A percentile compares a stretch with the other conserved stretches of the same genome.
phyloP scores from a whole-genome alignment of 306 rosid genomes.

The Calophaca sinica region DNA sequence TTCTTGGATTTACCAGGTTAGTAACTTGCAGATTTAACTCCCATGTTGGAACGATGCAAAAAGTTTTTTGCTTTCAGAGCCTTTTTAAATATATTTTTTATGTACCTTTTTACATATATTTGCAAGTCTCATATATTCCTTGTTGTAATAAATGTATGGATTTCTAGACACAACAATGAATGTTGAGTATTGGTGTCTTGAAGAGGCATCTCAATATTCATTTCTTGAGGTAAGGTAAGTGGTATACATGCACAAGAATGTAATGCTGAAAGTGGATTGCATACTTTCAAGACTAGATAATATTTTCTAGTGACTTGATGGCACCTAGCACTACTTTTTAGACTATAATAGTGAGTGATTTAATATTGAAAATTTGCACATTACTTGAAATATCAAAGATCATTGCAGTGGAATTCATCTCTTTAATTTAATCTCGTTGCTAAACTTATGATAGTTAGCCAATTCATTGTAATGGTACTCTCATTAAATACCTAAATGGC shows the following conservation, averaged over 20 bases:
- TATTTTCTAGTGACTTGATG: not conserved
- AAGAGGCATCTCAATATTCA: no score
- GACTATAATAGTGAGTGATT: conserved; percentile 3
- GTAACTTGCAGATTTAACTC: conserved; percentile 31
- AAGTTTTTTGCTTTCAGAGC: not conserved
- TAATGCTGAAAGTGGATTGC: no score
- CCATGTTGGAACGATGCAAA: not conserved
- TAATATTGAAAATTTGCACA: conserved; percentile 1
- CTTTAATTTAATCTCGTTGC: not conserved
- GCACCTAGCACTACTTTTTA: not conserved
- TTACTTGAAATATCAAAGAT: not conserved
- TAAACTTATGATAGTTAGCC: not conserved
- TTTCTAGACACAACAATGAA: not conserved
- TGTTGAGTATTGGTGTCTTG: not conserved
- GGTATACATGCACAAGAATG: not conserved
- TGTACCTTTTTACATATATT: not conserved
- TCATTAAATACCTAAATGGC: conserved; percentile 21
- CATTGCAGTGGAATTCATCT: not conserved
- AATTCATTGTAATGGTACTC: conserved; percentile 7
- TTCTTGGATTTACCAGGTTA: conserved; percentile 91
- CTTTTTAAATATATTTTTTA: not conserved
- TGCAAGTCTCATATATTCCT: not conserved
- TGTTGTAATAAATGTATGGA: conserved; percentile 8
- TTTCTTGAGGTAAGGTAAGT: not conserved
- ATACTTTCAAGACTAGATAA: no score